Percentiles rank a stretch among this genome's conserved stretches.
phyloP scores from a whole-genome alignment of 1,284 basidiomycete genomes.

The Fomitopsis betulina region DNA sequence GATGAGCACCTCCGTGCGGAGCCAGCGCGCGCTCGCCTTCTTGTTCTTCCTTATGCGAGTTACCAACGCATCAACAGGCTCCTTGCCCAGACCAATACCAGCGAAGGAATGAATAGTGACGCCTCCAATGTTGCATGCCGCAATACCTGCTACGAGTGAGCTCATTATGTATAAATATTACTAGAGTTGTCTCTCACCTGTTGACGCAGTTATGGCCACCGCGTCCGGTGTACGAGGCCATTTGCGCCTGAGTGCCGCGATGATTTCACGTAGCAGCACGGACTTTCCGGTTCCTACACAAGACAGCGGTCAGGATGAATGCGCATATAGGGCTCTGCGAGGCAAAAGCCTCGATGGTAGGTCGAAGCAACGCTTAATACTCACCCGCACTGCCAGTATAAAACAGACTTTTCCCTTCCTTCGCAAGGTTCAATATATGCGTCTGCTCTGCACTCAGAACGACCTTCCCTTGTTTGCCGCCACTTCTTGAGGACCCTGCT shows the following conservation, averaged over 20 bases:
- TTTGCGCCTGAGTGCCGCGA: slow-evolving; percentile 53
- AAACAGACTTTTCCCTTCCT: slow-evolving; percentile 78
- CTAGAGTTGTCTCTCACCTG: slow-evolving; percentile 42
- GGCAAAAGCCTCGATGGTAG: no score
- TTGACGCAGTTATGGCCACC: slow-evolving; percentile 87
- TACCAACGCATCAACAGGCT: slow-evolving; percentile 50
- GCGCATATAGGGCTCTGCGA: slow-evolving; percentile 3
- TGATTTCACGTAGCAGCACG: slow-evolving; percentile 85
- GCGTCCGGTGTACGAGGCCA: slow-evolving; percentile 42
- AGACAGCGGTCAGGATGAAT: background rate
- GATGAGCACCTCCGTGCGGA: slow-evolving; percentile 72
- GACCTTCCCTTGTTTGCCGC: slow-evolving; percentile 38
- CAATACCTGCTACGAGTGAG: slow-evolving; percentile 57
- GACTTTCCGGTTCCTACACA: slow-evolving; percentile 86
- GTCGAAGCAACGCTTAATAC: slow-evolving; percentile 22
- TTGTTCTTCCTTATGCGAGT: slow-evolving; percentile 64
- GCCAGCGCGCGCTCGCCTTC: slow-evolving; percentile 71
- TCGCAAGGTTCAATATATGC: slow-evolving; percentile 74
- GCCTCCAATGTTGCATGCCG: slow-evolving; percentile 89
- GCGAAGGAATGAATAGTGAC: slow-evolving; percentile 90
- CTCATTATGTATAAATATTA: background rate
- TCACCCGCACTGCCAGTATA: slow-evolving; percentile 96
- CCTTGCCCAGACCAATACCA: slow-evolving; percentile 79
- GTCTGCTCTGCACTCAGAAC: slow-evolving; percentile 81
- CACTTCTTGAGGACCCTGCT: slow-evolving; percentile 10